These are phyloP conservation scores for Plasmodium fragile DNA, from an alignment of 169 alveolate species.

Conservation along the genomic window DNA sequence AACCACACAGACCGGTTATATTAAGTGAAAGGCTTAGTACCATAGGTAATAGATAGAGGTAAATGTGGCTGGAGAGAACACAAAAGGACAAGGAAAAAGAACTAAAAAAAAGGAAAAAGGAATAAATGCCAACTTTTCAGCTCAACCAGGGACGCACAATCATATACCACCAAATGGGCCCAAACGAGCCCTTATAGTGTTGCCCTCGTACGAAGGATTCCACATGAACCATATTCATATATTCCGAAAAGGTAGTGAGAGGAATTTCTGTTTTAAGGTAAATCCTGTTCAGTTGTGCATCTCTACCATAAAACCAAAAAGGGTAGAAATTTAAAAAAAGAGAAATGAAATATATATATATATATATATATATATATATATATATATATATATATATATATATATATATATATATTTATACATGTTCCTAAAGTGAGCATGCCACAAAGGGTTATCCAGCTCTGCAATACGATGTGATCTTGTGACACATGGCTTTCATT, in stretches of 20 bases:
- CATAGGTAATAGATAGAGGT: background rate
- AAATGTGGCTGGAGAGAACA: background rate
- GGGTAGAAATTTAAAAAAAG: background rate
- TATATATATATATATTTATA: background rate
- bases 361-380: background rate
- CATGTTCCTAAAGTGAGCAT: background rate
- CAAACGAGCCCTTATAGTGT: background rate
- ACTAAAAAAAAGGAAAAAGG: background rate
- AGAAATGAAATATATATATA: background rate
- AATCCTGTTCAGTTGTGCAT: background rate
- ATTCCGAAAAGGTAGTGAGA: background rate
- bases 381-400: background rate
- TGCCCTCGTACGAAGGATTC: background rate
- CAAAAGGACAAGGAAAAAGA: background rate
- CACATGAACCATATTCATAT: background rate
- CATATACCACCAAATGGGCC: background rate
- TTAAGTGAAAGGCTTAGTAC: background rate
- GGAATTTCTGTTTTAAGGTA: background rate
- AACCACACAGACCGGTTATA: background rate
- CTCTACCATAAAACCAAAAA: background rate
- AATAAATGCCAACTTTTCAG: background rate
- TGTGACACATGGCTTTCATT: background rate
- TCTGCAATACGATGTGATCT: background rate
- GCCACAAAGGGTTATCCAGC: background rate
- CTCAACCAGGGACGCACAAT: background rate